These are phyloP conservation scores for Corymbia citriodora DNA, from an alignment of 441 rosid genomes.

Conservation along the genomic window DNA sequence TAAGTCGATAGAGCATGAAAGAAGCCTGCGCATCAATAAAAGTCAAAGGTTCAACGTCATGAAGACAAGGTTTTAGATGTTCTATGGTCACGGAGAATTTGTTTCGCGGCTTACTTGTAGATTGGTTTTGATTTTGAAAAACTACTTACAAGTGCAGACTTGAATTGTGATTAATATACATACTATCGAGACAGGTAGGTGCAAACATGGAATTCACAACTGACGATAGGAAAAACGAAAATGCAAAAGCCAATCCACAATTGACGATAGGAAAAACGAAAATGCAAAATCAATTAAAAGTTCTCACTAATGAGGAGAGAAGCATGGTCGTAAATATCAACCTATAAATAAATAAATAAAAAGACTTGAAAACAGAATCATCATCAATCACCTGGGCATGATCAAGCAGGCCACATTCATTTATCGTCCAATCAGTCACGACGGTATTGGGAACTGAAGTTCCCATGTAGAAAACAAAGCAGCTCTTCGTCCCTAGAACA, in stretches of 20 bases:
- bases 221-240: too few relatives aligned
- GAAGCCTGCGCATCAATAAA: constrained; percentile 27
- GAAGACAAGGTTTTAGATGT: background rate
- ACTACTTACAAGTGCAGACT: background rate
- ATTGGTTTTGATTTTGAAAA: background rate
- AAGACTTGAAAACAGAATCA: background rate
- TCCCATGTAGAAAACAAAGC: constrained; percentile 35
- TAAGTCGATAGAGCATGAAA: constrained; percentile 49
- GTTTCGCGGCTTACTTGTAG: background rate
- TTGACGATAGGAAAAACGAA: too few relatives aligned
- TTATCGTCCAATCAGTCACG: constrained; percentile 42
- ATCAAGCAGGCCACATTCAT: constrained; percentile 38
- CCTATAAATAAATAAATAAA: too few relatives aligned
- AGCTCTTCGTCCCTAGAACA: constrained; percentile 29
- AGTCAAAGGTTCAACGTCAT: background rate
- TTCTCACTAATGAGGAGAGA: too few relatives aligned
- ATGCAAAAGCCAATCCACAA: too few relatives aligned
- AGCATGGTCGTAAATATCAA: too few relatives aligned
- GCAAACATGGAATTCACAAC: too few relatives aligned
- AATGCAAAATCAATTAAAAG: too few relatives aligned
- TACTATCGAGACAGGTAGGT: background rate
- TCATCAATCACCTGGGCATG: constrained; percentile 30
- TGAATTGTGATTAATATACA: background rate
- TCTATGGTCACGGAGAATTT: background rate
- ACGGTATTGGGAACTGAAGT: constrained; percentile 17